phyloP scores from a whole-genome alignment of 768 basidiomycete genomes.

The Russula dissimulans region DNA sequence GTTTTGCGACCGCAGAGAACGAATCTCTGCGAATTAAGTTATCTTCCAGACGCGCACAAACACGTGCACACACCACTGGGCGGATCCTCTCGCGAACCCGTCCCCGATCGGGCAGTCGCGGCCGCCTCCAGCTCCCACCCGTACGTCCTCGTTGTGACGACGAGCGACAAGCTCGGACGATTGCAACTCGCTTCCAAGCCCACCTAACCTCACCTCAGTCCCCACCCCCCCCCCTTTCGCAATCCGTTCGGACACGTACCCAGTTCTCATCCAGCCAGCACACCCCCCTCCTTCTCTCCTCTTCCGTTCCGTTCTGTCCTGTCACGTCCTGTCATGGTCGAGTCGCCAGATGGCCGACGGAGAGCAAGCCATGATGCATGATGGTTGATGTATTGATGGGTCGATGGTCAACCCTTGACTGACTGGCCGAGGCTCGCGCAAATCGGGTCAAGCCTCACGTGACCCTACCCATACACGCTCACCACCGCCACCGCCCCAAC shows the following conservation, averaged over 20 bases:
- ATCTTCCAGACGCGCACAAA: neutral
- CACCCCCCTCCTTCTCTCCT: neutral
- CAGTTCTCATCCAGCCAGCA: too few relatives aligned
- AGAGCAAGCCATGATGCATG: too few relatives aligned
- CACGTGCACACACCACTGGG: neutral
- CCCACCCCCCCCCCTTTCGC: too few relatives aligned
- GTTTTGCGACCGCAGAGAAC: too few relatives aligned
- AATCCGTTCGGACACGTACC: too few relatives aligned
- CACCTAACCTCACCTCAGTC: neutral
- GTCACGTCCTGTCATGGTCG: neutral
- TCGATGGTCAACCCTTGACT: too few relatives aligned
- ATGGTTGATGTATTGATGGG: too few relatives aligned
- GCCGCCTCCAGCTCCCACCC: too few relatives aligned
- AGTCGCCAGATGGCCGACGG: neutral
- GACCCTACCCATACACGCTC: neutral
- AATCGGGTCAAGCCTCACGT: neutral
- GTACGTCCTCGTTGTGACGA: too few relatives aligned
- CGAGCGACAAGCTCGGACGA: slow-evolving; percentile 6
- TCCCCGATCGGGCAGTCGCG: neutral
- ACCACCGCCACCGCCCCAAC: neutral
- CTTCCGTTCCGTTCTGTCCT: too few relatives aligned
- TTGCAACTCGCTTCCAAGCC: neutral
- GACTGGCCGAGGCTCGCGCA: too few relatives aligned
- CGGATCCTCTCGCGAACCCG: neutral
- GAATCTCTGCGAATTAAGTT: too few relatives aligned